Base-by-base conservation (phyloP, 257 asterid genomes). In the Buddleja alternifolia region DNA sequence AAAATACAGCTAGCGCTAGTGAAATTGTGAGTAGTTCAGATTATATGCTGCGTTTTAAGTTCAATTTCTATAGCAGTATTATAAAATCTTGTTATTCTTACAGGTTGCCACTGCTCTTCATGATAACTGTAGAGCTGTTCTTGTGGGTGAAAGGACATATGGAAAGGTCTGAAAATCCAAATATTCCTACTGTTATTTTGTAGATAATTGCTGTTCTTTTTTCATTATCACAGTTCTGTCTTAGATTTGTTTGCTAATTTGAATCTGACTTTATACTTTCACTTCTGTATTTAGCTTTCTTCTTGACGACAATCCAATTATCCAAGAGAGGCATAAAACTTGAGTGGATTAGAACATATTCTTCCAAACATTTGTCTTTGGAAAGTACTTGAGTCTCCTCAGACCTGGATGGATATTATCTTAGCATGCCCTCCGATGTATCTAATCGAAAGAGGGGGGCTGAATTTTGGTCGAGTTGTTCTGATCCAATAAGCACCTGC, bases 101-200 rank as follows among this genome's bases (percentile, higher is more conserved):
- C 90, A 94, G 99, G 99, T 94, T 67, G 99, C 96, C 66, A 90
- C 97, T 50, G 99, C 99, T 42, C 96, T 94, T 84, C 99, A 94
- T 67, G 99, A 94, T 80, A 94, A 94, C 81, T 94, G 99, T 66
- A 84, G 84, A 85, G 99, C 99, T 66, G 91, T 89, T 74, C 97
- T 94, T 71, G 99, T 90, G 55, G 99, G 99, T 60, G 97, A 94
- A 48, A 87, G 87, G 86, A 94, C 99, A 19, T 94, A 85, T 53
- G 99, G 99, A 67, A 94, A 94, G 96, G 99, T 90, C 63, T 63
- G 60, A 52, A 73, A 15, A 62, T 41, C 41, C 65, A 66, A 77
- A 50, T n/a, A 15, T 23, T 69, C 47, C n/a, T 36, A 8, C 37
- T 66, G 10, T 29, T 57, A 55, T 20, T 64, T n/a, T n/a, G n/a